These are phyloP conservation scores for Plectosphaerella sp. DNA, from an alignment of 2,329 filamentous ascomycete genomes.

Conservation along the genomic window DNA sequence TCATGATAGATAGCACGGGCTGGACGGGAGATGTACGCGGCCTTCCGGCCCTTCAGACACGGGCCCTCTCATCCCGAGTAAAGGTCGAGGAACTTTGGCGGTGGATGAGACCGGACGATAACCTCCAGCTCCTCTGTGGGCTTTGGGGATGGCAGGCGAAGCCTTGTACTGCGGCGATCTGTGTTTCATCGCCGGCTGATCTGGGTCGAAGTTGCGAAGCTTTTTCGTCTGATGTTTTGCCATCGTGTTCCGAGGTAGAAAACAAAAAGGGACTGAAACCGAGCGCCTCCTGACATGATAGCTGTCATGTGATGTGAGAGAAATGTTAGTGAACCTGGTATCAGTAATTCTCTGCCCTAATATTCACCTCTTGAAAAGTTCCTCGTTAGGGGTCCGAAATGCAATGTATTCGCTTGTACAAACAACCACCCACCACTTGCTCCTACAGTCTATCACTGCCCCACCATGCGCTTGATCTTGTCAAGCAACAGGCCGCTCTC, in stretches of 20 bases:
- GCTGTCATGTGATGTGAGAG: too few relatives aligned
- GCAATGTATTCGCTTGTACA: neutral
- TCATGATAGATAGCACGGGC: too few relatives aligned
- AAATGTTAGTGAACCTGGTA: too few relatives aligned
- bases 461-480: conserved; percentile 70
- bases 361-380: neutral
- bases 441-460: conserved; percentile 19
- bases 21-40: too few relatives aligned
- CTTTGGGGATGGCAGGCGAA: neutral
- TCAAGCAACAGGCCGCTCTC: conserved; percentile 76
- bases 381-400: neutral
- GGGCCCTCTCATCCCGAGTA: too few relatives aligned
- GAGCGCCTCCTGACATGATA: too few relatives aligned
- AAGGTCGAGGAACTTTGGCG: too few relatives aligned
- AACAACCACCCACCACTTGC: neutral
- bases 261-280: neutral
- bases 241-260: neutral
- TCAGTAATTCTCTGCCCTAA: too few relatives aligned
- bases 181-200: conserved; percentile 2
- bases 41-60: too few relatives aligned
- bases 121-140: neutral
- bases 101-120: neutral
- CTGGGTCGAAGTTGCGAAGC: neutral
- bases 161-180: neutral
- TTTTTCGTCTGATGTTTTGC: neutral